These are phyloP conservation scores for Pinus albicaulis DNA, from an alignment of 75 land plant genomes.

Conservation along the genomic window DNA sequence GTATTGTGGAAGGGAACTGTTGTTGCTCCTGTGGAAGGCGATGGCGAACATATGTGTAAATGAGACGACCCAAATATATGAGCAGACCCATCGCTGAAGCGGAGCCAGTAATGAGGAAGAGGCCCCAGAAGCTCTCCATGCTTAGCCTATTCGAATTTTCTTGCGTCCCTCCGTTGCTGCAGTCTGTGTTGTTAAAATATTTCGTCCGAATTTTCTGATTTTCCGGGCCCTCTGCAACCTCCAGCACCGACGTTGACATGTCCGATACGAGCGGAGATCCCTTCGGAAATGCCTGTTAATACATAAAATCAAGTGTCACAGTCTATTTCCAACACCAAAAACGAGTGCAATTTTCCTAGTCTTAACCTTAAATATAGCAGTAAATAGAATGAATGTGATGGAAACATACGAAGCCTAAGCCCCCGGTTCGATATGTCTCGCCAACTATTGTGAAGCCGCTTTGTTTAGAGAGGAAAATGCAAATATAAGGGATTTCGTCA, in stretches of 20 bases:
- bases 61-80: too few relatives aligned
- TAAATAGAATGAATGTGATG: too few relatives aligned
- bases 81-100: too few relatives aligned
- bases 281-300: constrained; percentile 40
- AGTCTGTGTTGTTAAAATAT: constrained; percentile 29
- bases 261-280: constrained; percentile 44
- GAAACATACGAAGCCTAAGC: constrained; percentile 62
- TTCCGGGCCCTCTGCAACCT: constrained; percentile 30
- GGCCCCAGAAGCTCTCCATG: constrained; percentile 56
- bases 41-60: too few relatives aligned
- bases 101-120: too few relatives aligned
- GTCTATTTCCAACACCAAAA: too few relatives aligned
- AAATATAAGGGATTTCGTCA: constrained; percentile 28
- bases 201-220: constrained; percentile 28
- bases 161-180: constrained; percentile 11
- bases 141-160: constrained; percentile 37
- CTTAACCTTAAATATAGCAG: too few relatives aligned
- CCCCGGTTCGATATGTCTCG: constrained; percentile 41
- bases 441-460: constrained; percentile 50
- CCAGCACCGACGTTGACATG: constrained; percentile 38
- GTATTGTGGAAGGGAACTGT: too few relatives aligned
- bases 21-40: too few relatives aligned
- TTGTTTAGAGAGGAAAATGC: constrained; percentile 27
- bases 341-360: too few relatives aligned
- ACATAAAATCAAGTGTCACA: too few relatives aligned